These are phyloP conservation scores for Phytomonas francai DNA, from an alignment of 208 protist genomes.

Conservation along the genomic window DNA sequence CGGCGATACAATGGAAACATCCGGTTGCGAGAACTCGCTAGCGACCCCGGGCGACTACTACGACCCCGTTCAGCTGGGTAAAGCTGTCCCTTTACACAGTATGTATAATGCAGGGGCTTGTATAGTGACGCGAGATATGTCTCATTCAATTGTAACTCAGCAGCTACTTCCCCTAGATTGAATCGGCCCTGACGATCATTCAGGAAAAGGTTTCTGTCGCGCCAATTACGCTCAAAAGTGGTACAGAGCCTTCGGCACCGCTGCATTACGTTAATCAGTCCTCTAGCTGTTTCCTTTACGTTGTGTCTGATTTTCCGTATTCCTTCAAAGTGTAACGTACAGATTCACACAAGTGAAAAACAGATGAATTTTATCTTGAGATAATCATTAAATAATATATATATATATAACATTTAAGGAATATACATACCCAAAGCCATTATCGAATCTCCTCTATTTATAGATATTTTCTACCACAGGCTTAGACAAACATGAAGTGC, in stretches of 20 bases:
- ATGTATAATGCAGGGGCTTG: conserved; percentile 77
- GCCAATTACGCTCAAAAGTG: conserved; percentile 51
- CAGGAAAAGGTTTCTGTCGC: conserved; percentile 36
- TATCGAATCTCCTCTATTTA: conserved; percentile 4
- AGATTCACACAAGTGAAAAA: background rate
- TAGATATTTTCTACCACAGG: background rate
- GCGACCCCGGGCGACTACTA: conserved; percentile 58
- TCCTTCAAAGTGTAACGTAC: background rate
- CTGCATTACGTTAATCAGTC: background rate
- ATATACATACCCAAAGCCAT: background rate
- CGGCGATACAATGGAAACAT: conserved; percentile 77
- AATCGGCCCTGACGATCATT: conserved; percentile 71
- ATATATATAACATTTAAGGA: background rate
- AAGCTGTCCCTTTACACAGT: conserved; percentile 62
- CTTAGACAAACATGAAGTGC: background rate
- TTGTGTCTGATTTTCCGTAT: background rate
- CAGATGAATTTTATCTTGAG: background rate
- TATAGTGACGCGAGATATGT: conserved; percentile 75
- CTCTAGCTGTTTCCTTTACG: background rate
- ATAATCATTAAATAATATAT: conserved; percentile 3
- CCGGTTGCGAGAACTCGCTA: conserved; percentile 38
- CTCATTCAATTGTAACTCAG: conserved; percentile 65
- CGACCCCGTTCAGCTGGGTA: conserved; percentile 77
- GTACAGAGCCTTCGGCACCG: background rate
- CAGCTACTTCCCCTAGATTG: conserved; percentile 72